These are phyloP conservation scores for Chlorella variabilis DNA, from an alignment of 163 green algal genomes.

Conservation along the genomic window DNA sequence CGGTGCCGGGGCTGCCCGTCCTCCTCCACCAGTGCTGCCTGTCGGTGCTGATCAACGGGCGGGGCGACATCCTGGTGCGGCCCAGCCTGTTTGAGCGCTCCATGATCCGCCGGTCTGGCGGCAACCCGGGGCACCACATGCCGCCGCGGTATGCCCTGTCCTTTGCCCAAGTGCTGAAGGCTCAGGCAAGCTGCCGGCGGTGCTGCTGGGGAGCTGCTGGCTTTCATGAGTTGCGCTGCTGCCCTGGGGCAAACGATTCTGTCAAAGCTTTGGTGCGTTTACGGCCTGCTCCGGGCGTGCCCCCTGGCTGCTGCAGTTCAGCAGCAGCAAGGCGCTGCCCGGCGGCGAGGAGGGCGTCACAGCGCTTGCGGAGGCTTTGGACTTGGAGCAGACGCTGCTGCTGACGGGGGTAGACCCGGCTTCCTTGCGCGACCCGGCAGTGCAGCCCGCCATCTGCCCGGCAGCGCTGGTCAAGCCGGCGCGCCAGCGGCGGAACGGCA, in stretches of 20 bases:
- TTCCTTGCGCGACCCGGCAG: neutral
- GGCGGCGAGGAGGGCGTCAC: no score
- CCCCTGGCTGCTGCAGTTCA: slow-evolving; percentile 7
- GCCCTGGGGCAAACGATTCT: no score
- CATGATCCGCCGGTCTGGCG: neutral
- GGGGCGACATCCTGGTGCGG: slow-evolving; percentile 12
- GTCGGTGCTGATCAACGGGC: neutral
- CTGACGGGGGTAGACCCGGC: neutral
- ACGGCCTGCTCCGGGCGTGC: no score
- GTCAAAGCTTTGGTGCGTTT: no score
- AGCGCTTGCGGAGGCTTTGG: neutral
- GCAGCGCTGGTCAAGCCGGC: no score
- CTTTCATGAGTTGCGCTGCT: no score
- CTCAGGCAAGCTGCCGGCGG: no score
- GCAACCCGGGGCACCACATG: neutral
- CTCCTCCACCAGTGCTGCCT: neutral
- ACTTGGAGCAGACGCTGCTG: neutral
- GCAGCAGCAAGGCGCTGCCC: neutral
- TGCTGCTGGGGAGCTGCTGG: no score
- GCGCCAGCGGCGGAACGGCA: no score
- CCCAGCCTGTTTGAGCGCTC: neutral
- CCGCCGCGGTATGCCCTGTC: neutral
- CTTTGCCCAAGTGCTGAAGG: neutral
- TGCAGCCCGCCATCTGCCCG: no score
- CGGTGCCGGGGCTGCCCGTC: no score